Base-by-base conservation (phyloP, 2,329 filamentous ascomycete species). In the Ramichloridium luteum region DNA sequence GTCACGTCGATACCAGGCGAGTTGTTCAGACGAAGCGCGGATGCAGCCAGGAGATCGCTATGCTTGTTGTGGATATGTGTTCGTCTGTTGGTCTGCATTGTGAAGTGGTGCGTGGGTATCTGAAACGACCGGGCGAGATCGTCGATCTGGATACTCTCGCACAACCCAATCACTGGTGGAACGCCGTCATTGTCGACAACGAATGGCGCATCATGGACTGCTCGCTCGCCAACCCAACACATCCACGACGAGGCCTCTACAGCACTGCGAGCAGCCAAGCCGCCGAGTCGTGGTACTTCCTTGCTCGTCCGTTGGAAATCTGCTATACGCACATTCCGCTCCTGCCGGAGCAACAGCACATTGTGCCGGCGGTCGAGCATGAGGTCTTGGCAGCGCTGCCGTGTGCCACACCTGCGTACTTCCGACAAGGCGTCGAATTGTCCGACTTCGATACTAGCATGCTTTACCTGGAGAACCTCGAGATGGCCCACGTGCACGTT, bases 171-270 rank as follows among this genome's bases (percentile, higher is more conserved):
- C 90, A 98, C 59, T 96, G 81, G 76, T 98, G 90, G 90, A 98
- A 98, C 47, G 77, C 84, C 1, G 83, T 96, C 12, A 62, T 94
- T 20, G 77, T 94, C 6, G 90, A 98, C 55, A 79, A 81, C 13
- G 85, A 94, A 58, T 98, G 90, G 90, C 80, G 90, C 30, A 80
- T 96, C 43, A 83, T 98, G 63, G 90, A 98, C 56, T 90, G 84
- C 54, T 92, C 84, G 20, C 66, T 98, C 28, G 85, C 90, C 3
- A 86, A 80, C 41, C 86, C 88, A 9, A 93, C 88, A 0, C 84
- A 96, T 48, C 88, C 90, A 6, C 76, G 73, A 35, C 73, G 92
- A 28, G 67, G 64, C 11, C 64, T 75, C 17, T 96, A 92, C 58
- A 92, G 85, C 10, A 81, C 72, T 45, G 70, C 70, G 15, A 72